These are phyloP conservation scores for Wickerhamomyces strasburgensis DNA, from an alignment of 805 yeast species.

Conservation along the genomic window DNA sequence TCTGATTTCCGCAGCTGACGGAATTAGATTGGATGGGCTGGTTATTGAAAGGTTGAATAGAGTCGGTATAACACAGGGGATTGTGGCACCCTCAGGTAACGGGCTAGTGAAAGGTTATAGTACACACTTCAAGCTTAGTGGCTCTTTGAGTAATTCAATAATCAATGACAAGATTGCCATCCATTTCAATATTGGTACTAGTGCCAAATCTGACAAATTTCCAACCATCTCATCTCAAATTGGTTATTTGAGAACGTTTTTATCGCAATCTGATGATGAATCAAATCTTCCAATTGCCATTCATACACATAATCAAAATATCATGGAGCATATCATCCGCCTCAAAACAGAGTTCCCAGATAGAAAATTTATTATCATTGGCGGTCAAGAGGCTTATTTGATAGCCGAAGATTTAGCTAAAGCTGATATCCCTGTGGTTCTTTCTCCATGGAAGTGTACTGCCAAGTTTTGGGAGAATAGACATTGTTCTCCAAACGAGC, in stretches of 20 bases:
- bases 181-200: conserved; percentile 5
- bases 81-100: conserved; percentile 5
- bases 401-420: conserved; percentile 3
- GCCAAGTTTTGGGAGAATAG: conserved; percentile 10
- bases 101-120: conserved; percentile 6
- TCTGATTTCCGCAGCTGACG: conserved; percentile 8
- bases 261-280: background rate
- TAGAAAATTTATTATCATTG: conserved; percentile 1
- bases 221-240: conserved; percentile 8
- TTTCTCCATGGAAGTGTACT: conserved; percentile 8
- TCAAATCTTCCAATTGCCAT: conserved; percentile 4
- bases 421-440: conserved; percentile 1
- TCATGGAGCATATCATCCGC: conserved; percentile 4
- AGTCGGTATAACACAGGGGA: conserved; percentile 5
- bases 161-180: conserved; percentile 5
- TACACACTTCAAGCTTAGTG: conserved; percentile 4
- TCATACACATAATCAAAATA: conserved; percentile 5
- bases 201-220: conserved; percentile 2
- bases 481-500: conserved; percentile 7
- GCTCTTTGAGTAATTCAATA: conserved; percentile 2
- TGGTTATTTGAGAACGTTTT: conserved; percentile 3
- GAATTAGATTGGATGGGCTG: conserved; percentile 5
- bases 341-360: conserved; percentile 4
- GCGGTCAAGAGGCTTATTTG: conserved; percentile 9
- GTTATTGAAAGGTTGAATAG: conserved; percentile 4